Evolutionary conservation across 2,329 filamentous ascomycete genomes (phyloP).

Genomic region (Colletotrichum coccodes): DNA sequence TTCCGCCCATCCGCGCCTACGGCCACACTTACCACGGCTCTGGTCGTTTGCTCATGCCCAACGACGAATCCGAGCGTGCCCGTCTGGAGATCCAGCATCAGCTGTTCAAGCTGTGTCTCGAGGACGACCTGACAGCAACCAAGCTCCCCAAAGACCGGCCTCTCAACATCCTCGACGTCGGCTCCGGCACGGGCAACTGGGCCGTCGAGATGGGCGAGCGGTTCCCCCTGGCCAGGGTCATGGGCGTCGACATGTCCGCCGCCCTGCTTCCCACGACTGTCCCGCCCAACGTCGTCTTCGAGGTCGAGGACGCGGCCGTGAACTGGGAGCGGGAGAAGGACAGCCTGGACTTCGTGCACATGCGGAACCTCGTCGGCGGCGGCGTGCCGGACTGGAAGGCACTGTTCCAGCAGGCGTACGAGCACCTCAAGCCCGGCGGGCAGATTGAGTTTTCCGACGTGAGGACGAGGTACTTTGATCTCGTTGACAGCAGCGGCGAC

Average conservation of each 20-base stretch:
- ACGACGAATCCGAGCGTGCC: constrained; percentile 45
- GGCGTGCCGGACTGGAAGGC: constrained; percentile 55
- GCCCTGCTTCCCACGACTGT: constrained; percentile 55
- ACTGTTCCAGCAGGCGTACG: constrained; percentile 48
- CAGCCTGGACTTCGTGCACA: constrained; percentile 53
- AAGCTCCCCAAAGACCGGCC: constrained; percentile 39
- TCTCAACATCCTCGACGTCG: constrained; percentile 51
- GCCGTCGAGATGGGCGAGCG: constrained; percentile 52
- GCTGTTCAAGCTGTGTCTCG: constrained; percentile 47
- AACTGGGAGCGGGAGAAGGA: constrained; percentile 46
- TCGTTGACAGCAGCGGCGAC: constrained; percentile 45
- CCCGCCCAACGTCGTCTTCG: constrained; percentile 68
- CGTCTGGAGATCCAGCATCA: constrained; percentile 46
- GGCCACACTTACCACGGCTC: constrained; percentile 50
- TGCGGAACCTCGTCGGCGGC: constrained; percentile 53
- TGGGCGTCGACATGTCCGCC: constrained; percentile 52
- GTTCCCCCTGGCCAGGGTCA: constrained; percentile 50
- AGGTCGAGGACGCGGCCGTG: constrained; percentile 67
- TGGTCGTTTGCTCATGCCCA: constrained; percentile 44
- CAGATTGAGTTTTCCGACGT: constrained; percentile 56
- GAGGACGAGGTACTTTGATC: constrained; percentile 51
- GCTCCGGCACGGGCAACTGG: constrained; percentile 55
- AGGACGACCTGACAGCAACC: constrained; percentile 43
- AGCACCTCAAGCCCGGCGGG: constrained; percentile 54
- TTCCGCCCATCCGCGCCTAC: constrained; percentile 45